These are phyloP conservation scores for Chloranthus sessilifolius DNA, from an alignment of 164 flowering plant genomes.

Conservation along the genomic window DNA sequence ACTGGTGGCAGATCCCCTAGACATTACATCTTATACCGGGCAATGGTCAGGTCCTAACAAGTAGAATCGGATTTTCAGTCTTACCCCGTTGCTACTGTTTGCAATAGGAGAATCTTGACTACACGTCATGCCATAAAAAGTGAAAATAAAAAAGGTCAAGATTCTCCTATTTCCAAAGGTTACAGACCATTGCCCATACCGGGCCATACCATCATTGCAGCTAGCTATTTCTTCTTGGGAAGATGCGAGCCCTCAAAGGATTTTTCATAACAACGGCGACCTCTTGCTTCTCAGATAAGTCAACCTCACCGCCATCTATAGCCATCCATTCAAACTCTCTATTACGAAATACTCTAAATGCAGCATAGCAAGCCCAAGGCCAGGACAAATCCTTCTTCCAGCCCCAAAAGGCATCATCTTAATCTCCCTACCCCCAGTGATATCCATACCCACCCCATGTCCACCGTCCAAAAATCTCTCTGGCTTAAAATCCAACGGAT, in stretches of 20 bases:
- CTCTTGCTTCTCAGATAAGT: conserved; percentile 36
- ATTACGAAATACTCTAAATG: conserved; percentile 29
- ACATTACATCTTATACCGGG: too few species aligned
- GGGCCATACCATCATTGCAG: too few species aligned
- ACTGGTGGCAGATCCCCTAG: too few species aligned
- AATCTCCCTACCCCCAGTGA: conserved; percentile 33
- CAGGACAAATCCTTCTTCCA: conserved; percentile 29
- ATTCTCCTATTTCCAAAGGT: too few species aligned
- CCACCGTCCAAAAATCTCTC: conserved; percentile 33
- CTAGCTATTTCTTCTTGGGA: conserved; percentile 7
- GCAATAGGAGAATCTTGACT: too few species aligned
- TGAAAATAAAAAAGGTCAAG: too few species aligned
- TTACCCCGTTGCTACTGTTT: too few species aligned
- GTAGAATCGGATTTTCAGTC: too few species aligned
- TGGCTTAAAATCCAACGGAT: conserved; percentile 37
- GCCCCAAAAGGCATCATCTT: conserved; percentile 55
- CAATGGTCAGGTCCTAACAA: too few species aligned
- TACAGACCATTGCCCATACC: too few species aligned
- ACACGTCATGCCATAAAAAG: too few species aligned
- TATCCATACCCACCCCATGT: conserved; percentile 14
- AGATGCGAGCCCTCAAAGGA: conserved; percentile 28
- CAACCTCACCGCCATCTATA: conserved; percentile 27
- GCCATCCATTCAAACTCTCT: conserved; percentile 35
- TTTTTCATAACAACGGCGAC: conserved; percentile 34
- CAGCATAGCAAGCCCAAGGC: conserved; percentile 15